Evolutionary conservation across 352 stramenopile genomes (phyloP), one percentile per base, ranked within the genome.

Genomic region (Phytophthora tentaculata): DNA sequence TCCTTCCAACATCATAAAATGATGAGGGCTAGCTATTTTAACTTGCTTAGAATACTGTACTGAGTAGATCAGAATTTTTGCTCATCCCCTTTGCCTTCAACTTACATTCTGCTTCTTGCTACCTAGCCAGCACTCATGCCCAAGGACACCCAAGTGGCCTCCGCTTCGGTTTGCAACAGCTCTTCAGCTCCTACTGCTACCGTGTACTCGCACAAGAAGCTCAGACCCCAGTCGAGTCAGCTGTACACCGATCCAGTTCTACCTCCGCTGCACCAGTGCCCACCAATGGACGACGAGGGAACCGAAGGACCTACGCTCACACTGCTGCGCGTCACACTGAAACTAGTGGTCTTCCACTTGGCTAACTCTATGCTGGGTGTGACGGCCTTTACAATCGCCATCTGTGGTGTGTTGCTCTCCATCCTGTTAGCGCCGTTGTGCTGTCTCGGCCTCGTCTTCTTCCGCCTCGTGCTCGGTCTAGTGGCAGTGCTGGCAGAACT

Each of bases 271-370:
- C 51, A 57, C 50, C 44, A 61, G 43, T 60, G 53, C 22, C 49
- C 45, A 3, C 56, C 57, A 22, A 52, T 62, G 12, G 26, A 45
- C 5, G 48, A 72, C 35, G 72, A 76, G 20, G 57, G 70, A 28
- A 64, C 52, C 5, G 64, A 77, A 41, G 62, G 73, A 14, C 28
- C 67, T 20, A 41, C 43, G 0, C 50, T 69, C 39, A 51, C 67
- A 48, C 75, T 84, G 49, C 52, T 86, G 52, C 60, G 67, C 56
- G 69, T 64, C 56, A 79, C 76, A 48, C 55, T 87, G 26, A 79
- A 77, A 41, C 83, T 91, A 24, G 62, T 81, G 35, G 49, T 92
- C 45, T 89, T 92, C 74, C 79, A 89, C 53, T 71, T 76, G 56
- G 53, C 87, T 49, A 92, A 89, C 73, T 74, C 77, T 9, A 55